A percentile compares a stretch with the other conserved stretches of the same genome.
Evolutionary conservation across 108 stramenopile species (phyloP).

Genomic region (Stephanodiscus minutulus): DNA sequence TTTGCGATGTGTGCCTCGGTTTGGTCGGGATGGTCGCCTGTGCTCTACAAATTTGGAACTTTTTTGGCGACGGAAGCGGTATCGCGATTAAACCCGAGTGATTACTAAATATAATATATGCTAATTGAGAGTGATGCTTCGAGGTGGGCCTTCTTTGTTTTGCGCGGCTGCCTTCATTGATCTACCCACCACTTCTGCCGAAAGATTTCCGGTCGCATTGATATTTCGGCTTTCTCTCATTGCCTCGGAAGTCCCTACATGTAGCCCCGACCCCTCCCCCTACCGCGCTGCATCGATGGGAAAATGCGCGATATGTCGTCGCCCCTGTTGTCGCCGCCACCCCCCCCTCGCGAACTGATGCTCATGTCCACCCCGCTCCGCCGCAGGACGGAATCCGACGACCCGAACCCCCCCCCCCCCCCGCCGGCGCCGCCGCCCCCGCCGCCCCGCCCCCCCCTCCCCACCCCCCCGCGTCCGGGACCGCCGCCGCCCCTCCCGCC

Average conservation of each 20-base stretch:
- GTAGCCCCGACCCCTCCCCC: slow-evolving; percentile 66
- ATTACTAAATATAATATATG: too few relatives aligned
- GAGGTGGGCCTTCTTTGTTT: too few relatives aligned
- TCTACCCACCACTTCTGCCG: too few relatives aligned
- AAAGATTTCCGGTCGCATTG: too few relatives aligned
- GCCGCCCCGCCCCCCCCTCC: slow-evolving; percentile 17
- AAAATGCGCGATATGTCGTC: slow-evolving; percentile 54
- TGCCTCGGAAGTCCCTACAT: slow-evolving; percentile 8
- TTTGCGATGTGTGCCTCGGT: too few relatives aligned
- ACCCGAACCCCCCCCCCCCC: slow-evolving; percentile 22
- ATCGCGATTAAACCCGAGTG: too few relatives aligned
- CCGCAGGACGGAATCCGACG: slow-evolving; percentile 48
- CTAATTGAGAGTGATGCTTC: too few relatives aligned
- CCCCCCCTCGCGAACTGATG: slow-evolving; percentile 32
- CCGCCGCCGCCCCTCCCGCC: slow-evolving; percentile 34
- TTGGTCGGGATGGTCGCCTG: too few relatives aligned
- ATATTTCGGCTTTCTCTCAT: background rate
- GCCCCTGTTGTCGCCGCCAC: background rate
- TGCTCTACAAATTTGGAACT: too few relatives aligned
- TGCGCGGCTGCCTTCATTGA: too few relatives aligned
- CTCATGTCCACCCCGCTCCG: slow-evolving; percentile 66
- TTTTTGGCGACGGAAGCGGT: too few relatives aligned
- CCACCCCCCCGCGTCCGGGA: slow-evolving; percentile 11
- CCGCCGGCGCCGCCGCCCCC: slow-evolving; percentile 26
- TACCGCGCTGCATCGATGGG: slow-evolving; percentile 62